These are phyloP conservation scores for Alternaria alternata DNA, from an alignment of 2,329 filamentous ascomycete species.

Conservation along the genomic window DNA sequence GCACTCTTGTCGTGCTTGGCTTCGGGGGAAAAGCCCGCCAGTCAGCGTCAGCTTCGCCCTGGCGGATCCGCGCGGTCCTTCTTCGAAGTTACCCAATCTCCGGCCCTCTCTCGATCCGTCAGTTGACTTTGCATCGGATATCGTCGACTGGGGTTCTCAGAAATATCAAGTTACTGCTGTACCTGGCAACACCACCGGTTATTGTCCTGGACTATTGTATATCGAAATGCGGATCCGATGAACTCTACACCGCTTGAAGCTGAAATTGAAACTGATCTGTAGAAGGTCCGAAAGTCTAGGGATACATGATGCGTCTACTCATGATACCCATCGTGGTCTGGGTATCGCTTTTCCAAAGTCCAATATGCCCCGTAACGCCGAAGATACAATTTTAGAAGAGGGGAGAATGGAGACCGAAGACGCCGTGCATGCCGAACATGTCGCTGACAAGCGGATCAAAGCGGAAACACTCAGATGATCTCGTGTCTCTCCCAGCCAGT, in stretches of 20 bases:
- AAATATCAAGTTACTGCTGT: background rate
- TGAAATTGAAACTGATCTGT: constrained; percentile 1
- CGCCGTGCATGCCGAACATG: background rate
- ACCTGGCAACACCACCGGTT: background rate
- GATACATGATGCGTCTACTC: constrained; percentile 6
- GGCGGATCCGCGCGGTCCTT: constrained; percentile 11
- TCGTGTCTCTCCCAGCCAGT: constrained; percentile 86
- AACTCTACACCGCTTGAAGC: background rate
- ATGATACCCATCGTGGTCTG: background rate
- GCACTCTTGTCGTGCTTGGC: constrained; percentile 1
- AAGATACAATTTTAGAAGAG: constrained; percentile 15
- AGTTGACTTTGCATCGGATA: background rate
- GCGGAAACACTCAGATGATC: constrained; percentile 33
- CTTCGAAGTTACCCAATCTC: background rate
- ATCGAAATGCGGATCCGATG: constrained; percentile 8
- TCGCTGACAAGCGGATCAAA: background rate
- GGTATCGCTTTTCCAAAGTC: constrained; percentile 10
- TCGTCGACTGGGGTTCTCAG: background rate
- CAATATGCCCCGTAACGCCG: constrained; percentile 13
- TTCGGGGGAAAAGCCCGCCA: background rate
- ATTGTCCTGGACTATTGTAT: background rate
- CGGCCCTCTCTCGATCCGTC: background rate
- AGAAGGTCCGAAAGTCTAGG: constrained; percentile 8
- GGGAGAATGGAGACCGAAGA: constrained; percentile 9
- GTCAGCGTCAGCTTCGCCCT: constrained; percentile 1